Evolutionary conservation across 2,329 filamentous ascomycete genomes (phyloP).

Genomic region (Phyllosticta citriasiana): DNA sequence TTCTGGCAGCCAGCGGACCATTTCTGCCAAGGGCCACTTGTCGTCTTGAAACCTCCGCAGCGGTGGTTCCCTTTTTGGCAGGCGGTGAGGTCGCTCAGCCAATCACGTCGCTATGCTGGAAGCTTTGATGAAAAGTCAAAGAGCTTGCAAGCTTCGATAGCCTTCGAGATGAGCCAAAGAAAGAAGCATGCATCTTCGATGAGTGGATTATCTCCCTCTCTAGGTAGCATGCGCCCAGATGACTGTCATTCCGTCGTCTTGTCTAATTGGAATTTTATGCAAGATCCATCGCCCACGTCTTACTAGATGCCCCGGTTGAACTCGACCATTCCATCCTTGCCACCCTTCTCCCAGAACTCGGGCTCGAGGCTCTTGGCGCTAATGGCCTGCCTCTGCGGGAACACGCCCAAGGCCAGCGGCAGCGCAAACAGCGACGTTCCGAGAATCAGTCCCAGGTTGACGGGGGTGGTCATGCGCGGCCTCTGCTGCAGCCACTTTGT

Average conservation of each 20-base stretch:
- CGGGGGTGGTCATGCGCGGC: constrained; percentile 65
- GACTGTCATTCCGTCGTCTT: not conserved
- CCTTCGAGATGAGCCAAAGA: not conserved
- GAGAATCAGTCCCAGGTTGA: constrained; percentile 83
- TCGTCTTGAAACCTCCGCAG: not conserved
- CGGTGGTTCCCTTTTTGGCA: not conserved
- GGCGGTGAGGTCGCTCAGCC: not conserved
- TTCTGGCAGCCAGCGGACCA: not conserved
- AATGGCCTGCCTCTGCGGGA: constrained; percentile 83
- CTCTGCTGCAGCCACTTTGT: constrained; percentile 70
- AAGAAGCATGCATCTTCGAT: not conserved
- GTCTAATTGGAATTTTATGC: not conserved
- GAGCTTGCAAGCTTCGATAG: constrained; percentile 1
- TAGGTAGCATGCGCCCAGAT: not conserved
- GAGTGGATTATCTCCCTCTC: not conserved
- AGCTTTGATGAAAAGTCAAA: constrained; percentile 6
- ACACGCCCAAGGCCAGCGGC: constrained; percentile 80
- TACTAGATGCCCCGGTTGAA: constrained; percentile 85
- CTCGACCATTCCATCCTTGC: constrained; percentile 73
- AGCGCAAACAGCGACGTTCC: constrained; percentile 79
- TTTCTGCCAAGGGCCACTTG: constrained; percentile 9
- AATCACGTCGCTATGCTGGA: not conserved
- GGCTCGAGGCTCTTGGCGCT: constrained; percentile 66
- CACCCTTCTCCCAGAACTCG: constrained; percentile 76
- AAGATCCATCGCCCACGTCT: not conserved